Conservation (phyloP, 345 rosid genomes). For the Aquilaria yunnanensis region DNA sequence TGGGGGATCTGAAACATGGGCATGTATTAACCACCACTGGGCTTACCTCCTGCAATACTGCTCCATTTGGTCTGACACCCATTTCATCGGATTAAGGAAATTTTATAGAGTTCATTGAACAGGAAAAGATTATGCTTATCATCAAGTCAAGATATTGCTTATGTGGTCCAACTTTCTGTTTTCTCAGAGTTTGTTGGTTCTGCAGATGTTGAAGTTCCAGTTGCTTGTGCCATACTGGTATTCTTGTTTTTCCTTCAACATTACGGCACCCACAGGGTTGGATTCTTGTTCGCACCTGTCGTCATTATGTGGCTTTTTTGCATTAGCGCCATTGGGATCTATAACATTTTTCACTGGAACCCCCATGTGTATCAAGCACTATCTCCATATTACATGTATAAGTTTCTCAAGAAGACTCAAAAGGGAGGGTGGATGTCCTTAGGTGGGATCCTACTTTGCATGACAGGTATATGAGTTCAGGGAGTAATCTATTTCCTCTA, state of each 20-base stretch:
- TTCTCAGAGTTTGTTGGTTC: slow-evolving; percentile 10
- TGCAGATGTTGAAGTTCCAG: slow-evolving; percentile 76
- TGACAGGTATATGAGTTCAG: slow-evolving; percentile 51
- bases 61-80: too few species aligned
- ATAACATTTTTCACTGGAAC: slow-evolving; percentile 87
- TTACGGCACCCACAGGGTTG: slow-evolving; percentile 75
- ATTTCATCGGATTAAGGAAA: too few species aligned
- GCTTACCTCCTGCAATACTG: too few species aligned
- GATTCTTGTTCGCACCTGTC: slow-evolving; percentile 70
- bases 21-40: too few species aligned
- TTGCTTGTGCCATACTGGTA: slow-evolving; percentile 55
- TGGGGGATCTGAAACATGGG: too few species aligned
- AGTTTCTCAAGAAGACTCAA: slow-evolving; percentile 79
- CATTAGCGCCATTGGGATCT: slow-evolving; percentile 83
- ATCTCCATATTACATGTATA: slow-evolving; percentile 87
- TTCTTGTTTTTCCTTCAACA: slow-evolving; percentile 76
- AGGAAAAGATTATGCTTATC: too few species aligned
- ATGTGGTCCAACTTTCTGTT: background rate
- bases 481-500: background rate
- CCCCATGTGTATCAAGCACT: slow-evolving; percentile 93
- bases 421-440: slow-evolving; percentile 99
- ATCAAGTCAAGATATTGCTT: background rate
- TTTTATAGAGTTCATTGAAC: too few species aligned
- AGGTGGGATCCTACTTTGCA: slow-evolving; percentile 91
- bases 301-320: slow-evolving; percentile 59